Conservation (phyloP, 768 basidiomycete species). For the Mycena albidolilacea region DNA sequence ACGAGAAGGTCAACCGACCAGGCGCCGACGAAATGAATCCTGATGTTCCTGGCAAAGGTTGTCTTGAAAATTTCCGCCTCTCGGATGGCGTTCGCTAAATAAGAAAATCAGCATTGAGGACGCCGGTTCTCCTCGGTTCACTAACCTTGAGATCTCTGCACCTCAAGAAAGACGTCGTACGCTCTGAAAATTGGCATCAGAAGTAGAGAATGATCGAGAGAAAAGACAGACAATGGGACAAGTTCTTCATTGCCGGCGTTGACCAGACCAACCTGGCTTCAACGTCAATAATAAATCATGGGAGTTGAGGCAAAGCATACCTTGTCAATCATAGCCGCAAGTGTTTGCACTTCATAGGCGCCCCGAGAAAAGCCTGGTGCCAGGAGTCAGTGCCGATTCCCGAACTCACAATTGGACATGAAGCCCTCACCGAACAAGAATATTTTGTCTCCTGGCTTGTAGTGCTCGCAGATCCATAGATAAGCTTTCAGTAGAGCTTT, state of each 20-base stretch:
- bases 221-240: conserved; percentile 28
- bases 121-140: background rate
- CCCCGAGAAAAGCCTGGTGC: conserved; percentile 37
- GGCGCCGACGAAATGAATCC: conserved; percentile 37
- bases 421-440: conserved; percentile 39
- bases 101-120: background rate
- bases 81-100: conserved; percentile 7
- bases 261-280: conserved; percentile 40
- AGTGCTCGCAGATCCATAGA: conserved; percentile 41
- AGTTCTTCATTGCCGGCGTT: conserved; percentile 37
- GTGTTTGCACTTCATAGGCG: conserved; percentile 39
- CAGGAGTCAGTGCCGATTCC: conserved; percentile 7
- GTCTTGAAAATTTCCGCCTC: conserved; percentile 24
- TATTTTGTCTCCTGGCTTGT: conserved; percentile 40
- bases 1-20: conserved; percentile 22
- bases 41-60: conserved; percentile 33
- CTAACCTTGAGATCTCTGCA: conserved; percentile 7
- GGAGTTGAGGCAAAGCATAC: conserved; percentile 1
- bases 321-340: conserved; percentile 41
- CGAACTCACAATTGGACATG: background rate
- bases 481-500: conserved; percentile 39
- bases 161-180: conserved; percentile 28
- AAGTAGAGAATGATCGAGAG: background rate
- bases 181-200: conserved; percentile 23
- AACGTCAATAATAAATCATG: background rate